Base-by-base conservation (phyloP, 176 grass and related monocot species). In the Zea mays region DNA sequence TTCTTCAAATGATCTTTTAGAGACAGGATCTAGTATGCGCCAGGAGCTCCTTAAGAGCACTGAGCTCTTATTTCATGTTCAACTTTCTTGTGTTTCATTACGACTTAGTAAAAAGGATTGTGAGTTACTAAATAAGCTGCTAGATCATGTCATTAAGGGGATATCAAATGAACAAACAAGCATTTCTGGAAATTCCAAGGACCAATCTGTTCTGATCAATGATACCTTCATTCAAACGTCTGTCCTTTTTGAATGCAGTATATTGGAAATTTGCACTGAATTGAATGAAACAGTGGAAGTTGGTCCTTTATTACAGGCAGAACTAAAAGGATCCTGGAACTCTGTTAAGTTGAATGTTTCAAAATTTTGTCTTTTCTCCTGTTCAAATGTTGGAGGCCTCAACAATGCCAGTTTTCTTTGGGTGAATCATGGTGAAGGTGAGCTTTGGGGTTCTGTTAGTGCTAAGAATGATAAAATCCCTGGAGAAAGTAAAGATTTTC, bases 251-350 rank as follows among this genome's bases (percentile, higher is more conserved):
- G 88, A 99, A 66, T 95, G 92, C 81, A 83, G 81, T 48, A 71
- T 69, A 58, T 83, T 99, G 56, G 87, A 99, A 87, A 74, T 92
- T 67, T 92, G 78, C 80, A 86, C 84, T 33, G 71, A 75, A 46
- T 78, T 99, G 65, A 84, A 90, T 83, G 90, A 90, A 81, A 73
- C 79, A 59, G 52, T 92, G 45, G 83, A 87, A 77, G 92, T 89
- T 69, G 83, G 81, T 80, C 92, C 85, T 71, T 83, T 90, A 49
- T 71, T 98, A 76, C 95, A 98, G 77, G 84, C 85, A 84, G 95
- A 98, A 74, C 49, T 98, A 75, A 65, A 89, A 74, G 96, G 92
- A 65, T 95, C 54, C 69, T 99, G 96, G 96, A 86, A 87, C 43
- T 72, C 19, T 51, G 36, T 92, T 45, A 99, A 90, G 67, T 80